These are phyloP conservation scores for Rubia tinctorum DNA, from an alignment of 305 asterid species.

Conservation along the genomic window DNA sequence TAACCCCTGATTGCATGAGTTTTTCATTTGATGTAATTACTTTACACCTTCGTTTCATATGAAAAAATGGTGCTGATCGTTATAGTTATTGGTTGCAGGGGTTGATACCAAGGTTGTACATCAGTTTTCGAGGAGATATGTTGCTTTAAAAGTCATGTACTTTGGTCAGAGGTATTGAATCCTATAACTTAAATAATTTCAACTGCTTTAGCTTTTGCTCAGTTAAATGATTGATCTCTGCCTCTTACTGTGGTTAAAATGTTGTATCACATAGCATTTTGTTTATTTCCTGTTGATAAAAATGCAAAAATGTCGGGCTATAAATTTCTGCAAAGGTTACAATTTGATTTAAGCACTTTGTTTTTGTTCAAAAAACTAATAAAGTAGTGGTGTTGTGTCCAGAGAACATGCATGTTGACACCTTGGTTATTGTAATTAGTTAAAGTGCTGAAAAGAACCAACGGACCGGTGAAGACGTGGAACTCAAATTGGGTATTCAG, in stretches of 20 bases:
- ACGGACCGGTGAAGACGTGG: background rate
- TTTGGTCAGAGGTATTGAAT: constrained; percentile 76
- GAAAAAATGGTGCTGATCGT: background rate
- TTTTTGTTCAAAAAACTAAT: background rate
- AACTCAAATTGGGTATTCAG: background rate
- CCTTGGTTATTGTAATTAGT: background rate
- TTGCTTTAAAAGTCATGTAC: constrained; percentile 87
- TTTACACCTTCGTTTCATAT: background rate
- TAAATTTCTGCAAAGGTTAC: constrained; percentile 2
- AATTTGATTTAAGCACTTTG: background rate
- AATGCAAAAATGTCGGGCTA: constrained; percentile 1
- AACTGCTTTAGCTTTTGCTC: background rate
- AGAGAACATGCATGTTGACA: background rate
- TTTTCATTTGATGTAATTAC: background rate
- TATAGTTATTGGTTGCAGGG: constrained; percentile 23
- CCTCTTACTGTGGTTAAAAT: background rate
- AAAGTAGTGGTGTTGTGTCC: background rate
- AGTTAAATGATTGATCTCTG: background rate
- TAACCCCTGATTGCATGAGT: background rate
- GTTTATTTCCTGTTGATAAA: background rate
- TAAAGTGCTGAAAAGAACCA: background rate
- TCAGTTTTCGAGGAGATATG: constrained; percentile 58
- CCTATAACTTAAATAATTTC: background rate
- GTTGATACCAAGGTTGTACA: constrained; percentile 24
- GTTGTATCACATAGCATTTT: background rate